These are phyloP conservation scores for Tetrahymena borealis DNA, from an alignment of 73 alveolate genomes.

Conservation along the genomic window DNA sequence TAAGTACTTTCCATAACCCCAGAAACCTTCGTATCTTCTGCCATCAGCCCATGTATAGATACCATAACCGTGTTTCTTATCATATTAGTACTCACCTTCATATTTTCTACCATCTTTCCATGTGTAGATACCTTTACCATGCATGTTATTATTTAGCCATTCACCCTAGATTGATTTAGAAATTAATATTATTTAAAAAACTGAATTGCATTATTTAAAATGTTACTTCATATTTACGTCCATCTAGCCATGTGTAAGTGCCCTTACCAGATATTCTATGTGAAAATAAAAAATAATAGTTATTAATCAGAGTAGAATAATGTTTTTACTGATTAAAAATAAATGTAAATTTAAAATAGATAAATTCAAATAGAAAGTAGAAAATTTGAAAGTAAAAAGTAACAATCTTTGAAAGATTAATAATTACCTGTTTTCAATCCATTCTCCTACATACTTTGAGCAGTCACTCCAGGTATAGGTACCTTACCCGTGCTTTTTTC, in stretches of 20 bases:
- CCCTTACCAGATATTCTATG: conserved; percentile 84
- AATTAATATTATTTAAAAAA: background rate
- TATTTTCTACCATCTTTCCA: conserved; percentile 96
- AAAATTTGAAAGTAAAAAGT: background rate
- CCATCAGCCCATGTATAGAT: conserved; percentile 89
- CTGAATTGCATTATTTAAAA: background rate
- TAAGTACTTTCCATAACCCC: conserved; percentile 46
- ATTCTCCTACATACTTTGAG: conserved; percentile 48
- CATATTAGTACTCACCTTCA: conserved; percentile 89
- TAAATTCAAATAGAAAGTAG: background rate
- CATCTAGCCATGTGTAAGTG: conserved; percentile 81
- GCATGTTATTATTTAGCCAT: conserved; percentile 56
- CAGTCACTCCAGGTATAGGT: conserved; percentile 58
- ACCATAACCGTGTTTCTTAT: conserved; percentile 91
- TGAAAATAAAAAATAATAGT: no score
- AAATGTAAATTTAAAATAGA: no score
- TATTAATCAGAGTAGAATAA: no score
- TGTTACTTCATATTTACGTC: conserved; percentile 48
- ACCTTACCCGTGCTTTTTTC: conserved; percentile 66
- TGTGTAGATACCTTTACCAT: conserved; percentile 79
- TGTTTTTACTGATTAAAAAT: no score
- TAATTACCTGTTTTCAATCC: conserved; percentile 33
- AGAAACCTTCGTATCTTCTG: conserved; percentile 48
- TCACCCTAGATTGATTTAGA: conserved; percentile 32
- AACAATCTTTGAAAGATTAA: background rate